These are phyloP conservation scores for Backusella sp. DNA, from an alignment of 192 early-diverging fungal species.

Conservation along the genomic window DNA sequence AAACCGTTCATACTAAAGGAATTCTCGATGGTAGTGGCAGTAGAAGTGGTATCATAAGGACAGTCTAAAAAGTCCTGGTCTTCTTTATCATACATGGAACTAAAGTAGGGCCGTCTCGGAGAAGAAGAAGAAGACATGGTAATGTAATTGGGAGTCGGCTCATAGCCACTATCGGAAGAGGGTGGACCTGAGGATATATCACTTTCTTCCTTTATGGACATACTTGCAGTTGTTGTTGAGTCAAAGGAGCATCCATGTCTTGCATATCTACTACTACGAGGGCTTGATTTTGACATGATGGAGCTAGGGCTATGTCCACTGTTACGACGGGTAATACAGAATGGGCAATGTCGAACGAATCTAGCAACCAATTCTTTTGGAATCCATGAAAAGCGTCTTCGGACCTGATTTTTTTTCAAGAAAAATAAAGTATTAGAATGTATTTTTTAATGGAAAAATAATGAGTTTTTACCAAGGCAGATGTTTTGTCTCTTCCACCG, in stretches of 20 bases:
- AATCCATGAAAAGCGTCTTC: slow-evolving; percentile 37
- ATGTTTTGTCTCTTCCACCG: slow-evolving; percentile 57
- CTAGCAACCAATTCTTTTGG: slow-evolving; percentile 40
- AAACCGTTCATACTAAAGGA: slow-evolving; percentile 6
- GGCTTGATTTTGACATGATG: slow-evolving; percentile 20
- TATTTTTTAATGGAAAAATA: not conserved
- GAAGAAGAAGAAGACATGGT: slow-evolving; percentile 6
- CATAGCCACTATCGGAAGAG: slow-evolving; percentile 25
- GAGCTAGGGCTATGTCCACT: slow-evolving; percentile 29
- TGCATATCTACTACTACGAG: slow-evolving; percentile 20
- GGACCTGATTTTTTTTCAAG: slow-evolving; percentile 15
- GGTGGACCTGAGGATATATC: slow-evolving; percentile 16
- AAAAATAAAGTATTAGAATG: not conserved
- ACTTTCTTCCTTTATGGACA: slow-evolving; percentile 20
- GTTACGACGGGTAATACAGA: slow-evolving; percentile 38
- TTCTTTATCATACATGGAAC: slow-evolving; percentile 19
- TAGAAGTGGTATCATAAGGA: not conserved
- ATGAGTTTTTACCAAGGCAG: slow-evolving; percentile 40
- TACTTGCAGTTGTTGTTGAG: not conserved
- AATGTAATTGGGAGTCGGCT: slow-evolving; percentile 16
- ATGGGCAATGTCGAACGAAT: slow-evolving; percentile 40
- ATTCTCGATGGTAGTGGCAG: not conserved
- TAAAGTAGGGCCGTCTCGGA: slow-evolving; percentile 15
- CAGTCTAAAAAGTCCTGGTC: slow-evolving; percentile 8
- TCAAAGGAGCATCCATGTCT: slow-evolving; percentile 23